A percentile compares a stretch with the other conserved stretches of the same genome.
Evolutionary conservation across 805 yeast genomes (phyloP).

Genomic region (Ogataea siamensis): DNA sequence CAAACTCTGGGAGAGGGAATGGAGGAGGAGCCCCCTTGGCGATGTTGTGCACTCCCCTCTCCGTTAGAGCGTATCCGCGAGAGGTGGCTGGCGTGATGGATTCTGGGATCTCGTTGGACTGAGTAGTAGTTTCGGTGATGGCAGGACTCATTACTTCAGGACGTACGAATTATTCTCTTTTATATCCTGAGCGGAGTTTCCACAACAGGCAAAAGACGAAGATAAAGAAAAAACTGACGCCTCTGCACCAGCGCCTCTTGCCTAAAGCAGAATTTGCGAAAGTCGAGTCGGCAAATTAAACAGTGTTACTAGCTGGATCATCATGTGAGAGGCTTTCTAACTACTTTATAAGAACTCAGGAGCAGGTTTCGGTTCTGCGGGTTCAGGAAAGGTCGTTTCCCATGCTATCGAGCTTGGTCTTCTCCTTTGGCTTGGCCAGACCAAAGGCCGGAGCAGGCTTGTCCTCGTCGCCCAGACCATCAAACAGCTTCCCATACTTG

Average conservation of each 20-base stretch:
- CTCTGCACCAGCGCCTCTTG: slow-evolving; percentile 3
- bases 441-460: slow-evolving; percentile 68
- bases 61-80: slow-evolving; percentile 41
- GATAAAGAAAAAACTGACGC: slow-evolving; percentile 4
- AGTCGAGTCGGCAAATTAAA: background rate
- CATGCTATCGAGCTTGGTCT: slow-evolving; percentile 55
- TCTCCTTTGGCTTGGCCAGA: slow-evolving; percentile 50
- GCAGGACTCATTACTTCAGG: slow-evolving; percentile 16
- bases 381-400: slow-evolving; percentile 24
- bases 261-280: background rate
- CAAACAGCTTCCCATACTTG: slow-evolving; percentile 54
- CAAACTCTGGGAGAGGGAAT: slow-evolving; percentile 50
- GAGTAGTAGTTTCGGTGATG: slow-evolving; percentile 14
- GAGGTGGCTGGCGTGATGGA: slow-evolving; percentile 32
- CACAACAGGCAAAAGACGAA: slow-evolving; percentile 9
- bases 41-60: slow-evolving; percentile 60
- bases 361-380: background rate
- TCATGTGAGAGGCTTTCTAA: background rate
- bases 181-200: slow-evolving; percentile 5
- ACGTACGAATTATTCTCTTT: no score
- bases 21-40: slow-evolving; percentile 54
- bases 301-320: background rate
- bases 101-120: slow-evolving; percentile 23
- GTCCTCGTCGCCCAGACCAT: slow-evolving; percentile 46
- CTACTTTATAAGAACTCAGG: background rate